Base-by-base conservation (phyloP, 208 protist species). In the Leishmania tropica region DNA sequence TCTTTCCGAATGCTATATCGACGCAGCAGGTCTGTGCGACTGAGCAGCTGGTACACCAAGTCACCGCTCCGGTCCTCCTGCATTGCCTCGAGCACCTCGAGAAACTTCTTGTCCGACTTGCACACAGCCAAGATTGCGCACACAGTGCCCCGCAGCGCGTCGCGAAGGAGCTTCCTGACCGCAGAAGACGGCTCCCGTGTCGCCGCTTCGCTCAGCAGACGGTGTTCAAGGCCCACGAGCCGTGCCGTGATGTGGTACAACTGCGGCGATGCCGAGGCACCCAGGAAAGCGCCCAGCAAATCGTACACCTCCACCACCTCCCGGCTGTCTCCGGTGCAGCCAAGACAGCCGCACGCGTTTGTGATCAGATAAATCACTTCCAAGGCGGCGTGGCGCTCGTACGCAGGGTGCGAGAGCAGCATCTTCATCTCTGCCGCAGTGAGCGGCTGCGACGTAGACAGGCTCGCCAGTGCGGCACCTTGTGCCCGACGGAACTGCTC, bases 1-100 rank as follows among this genome's bases (percentile, higher is more conserved):
- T 62, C 78, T 13, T 75, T 81, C 51, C 51, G 37, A 28, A 28
- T 47, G 35, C n/a, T 68, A 54, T 81, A 75, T 6, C 42, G 62
- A 40, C 47, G 45, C 62, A 81, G 78, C 35, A 60, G 31, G n/a
- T 68, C 24, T 13, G 76, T 81, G 67, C 24, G 51, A 51, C 51
- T 75, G 10, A 81, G 67, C 47, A 81, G 37, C 54, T 47, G 48
- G 37, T 73, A 65, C 48, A 75, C 76, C 21, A 73, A 45, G 47
- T 60, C 67, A 5, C 37, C 24, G 19, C 78, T 67, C 6, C 67
- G 48, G 1, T 72, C 62, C 45, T 10, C 62, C 40, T 80, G 76
- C 76, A 80, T 54, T n/a, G 47, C 76, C 76, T 54, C 48, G 11
- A 80, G 40, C 62, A 72, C 76, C 48, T 73, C 64, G 5, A 72